Evolutionary conservation across 2,329 filamentous ascomycete species (phyloP).

Genomic region (Colletotrichum higginsianum): DNA sequence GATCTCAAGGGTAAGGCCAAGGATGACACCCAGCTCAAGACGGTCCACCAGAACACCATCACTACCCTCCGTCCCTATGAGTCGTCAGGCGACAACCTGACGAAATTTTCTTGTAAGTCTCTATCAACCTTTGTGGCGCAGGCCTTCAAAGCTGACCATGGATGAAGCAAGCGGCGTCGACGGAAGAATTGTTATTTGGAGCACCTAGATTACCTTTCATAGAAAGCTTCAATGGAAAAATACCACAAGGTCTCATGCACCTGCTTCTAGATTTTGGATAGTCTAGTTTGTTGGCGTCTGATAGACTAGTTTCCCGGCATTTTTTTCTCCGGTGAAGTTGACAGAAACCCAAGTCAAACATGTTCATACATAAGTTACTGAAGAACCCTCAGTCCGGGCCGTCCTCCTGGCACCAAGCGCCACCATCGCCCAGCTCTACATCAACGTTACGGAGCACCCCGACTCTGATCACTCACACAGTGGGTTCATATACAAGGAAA

Average conservation of each 20-base stretch:
- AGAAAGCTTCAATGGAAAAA: constrained; percentile 30
- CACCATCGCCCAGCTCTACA: background rate
- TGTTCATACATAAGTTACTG: background rate
- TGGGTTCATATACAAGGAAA: constrained; percentile 18
- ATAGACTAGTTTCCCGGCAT: background rate
- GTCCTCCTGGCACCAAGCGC: background rate
- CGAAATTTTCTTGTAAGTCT: constrained; percentile 88
- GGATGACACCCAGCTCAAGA: constrained; percentile 95
- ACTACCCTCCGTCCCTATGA: constrained; percentile 86
- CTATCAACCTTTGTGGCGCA: constrained; percentile 5
- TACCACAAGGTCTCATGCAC: constrained; percentile 27
- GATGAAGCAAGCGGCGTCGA: constrained; percentile 83
- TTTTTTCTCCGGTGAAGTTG: background rate
- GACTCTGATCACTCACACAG: constrained; percentile 23
- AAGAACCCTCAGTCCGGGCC: background rate
- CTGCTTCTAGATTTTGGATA: background rate
- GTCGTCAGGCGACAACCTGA: constrained; percentile 73
- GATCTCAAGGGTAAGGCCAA: constrained; percentile 94
- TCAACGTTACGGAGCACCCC: background rate
- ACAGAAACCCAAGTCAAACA: background rate
- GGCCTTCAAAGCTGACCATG: constrained; percentile 45
- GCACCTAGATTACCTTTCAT: constrained; percentile 62
- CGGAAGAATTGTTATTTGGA: constrained; percentile 86
- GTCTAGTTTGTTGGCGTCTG: background rate
- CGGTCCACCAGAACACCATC: constrained; percentile 97